phyloP scores from a whole-genome alignment of 176 grass and related monocot genomes.

The Bothriochloa decipiens region DNA sequence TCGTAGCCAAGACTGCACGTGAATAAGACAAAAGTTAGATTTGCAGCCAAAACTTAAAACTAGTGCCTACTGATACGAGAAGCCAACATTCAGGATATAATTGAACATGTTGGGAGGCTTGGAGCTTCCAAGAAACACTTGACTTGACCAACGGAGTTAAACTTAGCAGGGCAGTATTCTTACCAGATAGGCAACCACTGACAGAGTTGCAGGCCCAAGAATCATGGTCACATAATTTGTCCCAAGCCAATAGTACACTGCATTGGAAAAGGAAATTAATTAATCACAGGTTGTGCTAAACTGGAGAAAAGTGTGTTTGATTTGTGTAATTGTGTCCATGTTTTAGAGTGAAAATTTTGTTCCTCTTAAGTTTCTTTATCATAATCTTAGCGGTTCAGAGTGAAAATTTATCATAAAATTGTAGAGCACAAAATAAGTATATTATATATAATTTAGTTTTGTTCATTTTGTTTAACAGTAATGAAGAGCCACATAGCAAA shows the following conservation, averaged over 20 bases:
- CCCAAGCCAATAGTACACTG: constrained; percentile 72
- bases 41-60: constrained; percentile 5
- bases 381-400: constrained; percentile 14
- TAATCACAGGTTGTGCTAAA: neutral
- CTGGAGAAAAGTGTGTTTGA: neutral
- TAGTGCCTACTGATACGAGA: neutral
- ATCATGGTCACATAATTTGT: constrained; percentile 46
- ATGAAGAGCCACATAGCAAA: neutral
- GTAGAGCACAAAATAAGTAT: neutral
- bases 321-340: neutral
- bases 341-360: neutral
- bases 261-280: constrained; percentile 25
- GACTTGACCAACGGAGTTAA: neutral
- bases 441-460: neutral
- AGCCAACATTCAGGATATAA: neutral
- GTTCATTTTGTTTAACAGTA: neutral
- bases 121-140: neutral
- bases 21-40: constrained; percentile 32
- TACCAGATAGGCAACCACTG: constrained; percentile 70
- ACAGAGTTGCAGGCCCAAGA: constrained; percentile 52
- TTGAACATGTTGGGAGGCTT: constrained; percentile 7
- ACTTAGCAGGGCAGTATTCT: constrained; percentile 35
- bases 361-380: neutral
- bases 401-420: neutral
- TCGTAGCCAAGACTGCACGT: constrained; percentile 77